phyloP scores from a whole-genome alignment of 2,329 filamentous ascomycete species.

The Coniella lustricola region DNA sequence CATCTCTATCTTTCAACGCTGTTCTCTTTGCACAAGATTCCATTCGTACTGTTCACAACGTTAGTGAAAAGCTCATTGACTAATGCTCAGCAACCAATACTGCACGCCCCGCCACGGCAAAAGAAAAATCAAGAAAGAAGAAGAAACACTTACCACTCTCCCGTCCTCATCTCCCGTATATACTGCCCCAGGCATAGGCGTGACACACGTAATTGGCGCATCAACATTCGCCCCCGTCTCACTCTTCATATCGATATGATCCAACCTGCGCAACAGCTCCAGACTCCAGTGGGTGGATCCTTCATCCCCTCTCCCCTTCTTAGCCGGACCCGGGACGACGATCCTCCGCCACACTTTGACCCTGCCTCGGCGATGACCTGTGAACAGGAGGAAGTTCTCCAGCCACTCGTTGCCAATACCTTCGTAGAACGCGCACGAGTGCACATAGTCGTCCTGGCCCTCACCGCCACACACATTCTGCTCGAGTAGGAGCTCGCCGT shows the following conservation, averaged over 20 bases:
- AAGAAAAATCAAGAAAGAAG: slow-evolving; percentile 1
- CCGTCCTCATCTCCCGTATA: slow-evolving; percentile 95
- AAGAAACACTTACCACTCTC: slow-evolving; percentile 61
- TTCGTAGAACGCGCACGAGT: slow-evolving; percentile 87
- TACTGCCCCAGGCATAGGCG: slow-evolving; percentile 72
- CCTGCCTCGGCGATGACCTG: slow-evolving; percentile 74
- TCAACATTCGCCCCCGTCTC: slow-evolving; percentile 51
- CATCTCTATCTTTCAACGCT: slow-evolving; percentile 27
- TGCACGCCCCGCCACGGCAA: neutral
- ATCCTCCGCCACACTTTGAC: slow-evolving; percentile 68
- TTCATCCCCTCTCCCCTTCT: slow-evolving; percentile 34
- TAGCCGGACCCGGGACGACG: slow-evolving; percentile 17
- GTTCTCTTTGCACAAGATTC: slow-evolving; percentile 52
- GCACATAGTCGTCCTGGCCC: slow-evolving; percentile 65
- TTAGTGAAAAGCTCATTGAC: neutral
- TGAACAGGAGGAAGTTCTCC: slow-evolving; percentile 79
- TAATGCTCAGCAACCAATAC: neutral
- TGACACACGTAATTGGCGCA: slow-evolving; percentile 77
- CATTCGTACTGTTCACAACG: slow-evolving; percentile 58
- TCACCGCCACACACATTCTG: slow-evolving; percentile 65
- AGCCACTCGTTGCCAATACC: slow-evolving; percentile 87
- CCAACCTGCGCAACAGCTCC: slow-evolving; percentile 71
- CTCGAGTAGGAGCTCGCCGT: slow-evolving; percentile 74
- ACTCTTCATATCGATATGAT: slow-evolving; percentile 66
- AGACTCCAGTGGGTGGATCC: slow-evolving; percentile 72